Conservation (phyloP, 441 rosid species). For the Theobroma grandiflorum region DNA sequence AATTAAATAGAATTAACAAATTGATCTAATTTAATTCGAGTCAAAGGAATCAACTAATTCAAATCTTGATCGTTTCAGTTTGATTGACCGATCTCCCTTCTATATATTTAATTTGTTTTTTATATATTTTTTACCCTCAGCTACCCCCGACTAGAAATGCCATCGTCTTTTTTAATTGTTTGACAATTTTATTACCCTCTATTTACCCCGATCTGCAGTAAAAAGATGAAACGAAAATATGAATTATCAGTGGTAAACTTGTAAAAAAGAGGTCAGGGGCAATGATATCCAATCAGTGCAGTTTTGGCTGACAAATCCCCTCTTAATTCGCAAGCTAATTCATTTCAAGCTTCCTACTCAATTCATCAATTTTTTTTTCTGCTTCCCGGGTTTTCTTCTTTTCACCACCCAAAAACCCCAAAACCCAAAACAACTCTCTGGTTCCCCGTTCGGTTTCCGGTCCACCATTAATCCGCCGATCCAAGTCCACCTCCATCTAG, state of each 20-base stretch:
- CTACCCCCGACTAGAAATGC: too few relatives aligned
- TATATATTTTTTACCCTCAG: neutral
- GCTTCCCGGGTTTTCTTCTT: slow-evolving; percentile 27
- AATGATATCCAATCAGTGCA: neutral
- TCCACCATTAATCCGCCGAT: neutral
- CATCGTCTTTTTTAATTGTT: too few relatives aligned
- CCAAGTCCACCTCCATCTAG: slow-evolving; percentile 13
- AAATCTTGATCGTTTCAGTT: too few relatives aligned
- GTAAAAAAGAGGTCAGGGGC: slow-evolving; percentile 15
- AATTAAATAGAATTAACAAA: too few relatives aligned
- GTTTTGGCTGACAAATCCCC: slow-evolving; percentile 15
- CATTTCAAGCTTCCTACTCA: neutral
- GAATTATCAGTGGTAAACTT: slow-evolving; percentile 17
- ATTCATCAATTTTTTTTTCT: neutral
- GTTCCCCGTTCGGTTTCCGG: slow-evolving; percentile 9
- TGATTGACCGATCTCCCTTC: too few relatives aligned
- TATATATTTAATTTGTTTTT: too few relatives aligned
- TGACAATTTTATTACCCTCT: too few relatives aligned
- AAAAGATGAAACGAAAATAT: neutral
- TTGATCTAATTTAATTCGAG: too few relatives aligned
- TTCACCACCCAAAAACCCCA: neutral
- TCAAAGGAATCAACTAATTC: too few relatives aligned
- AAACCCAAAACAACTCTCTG: slow-evolving; percentile 13
- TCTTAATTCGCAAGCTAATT: neutral
- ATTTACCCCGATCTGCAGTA: too few relatives aligned